Base-by-base conservation (phyloP, 768 basidiomycete species). In the Solioccasus polychromus region DNA sequence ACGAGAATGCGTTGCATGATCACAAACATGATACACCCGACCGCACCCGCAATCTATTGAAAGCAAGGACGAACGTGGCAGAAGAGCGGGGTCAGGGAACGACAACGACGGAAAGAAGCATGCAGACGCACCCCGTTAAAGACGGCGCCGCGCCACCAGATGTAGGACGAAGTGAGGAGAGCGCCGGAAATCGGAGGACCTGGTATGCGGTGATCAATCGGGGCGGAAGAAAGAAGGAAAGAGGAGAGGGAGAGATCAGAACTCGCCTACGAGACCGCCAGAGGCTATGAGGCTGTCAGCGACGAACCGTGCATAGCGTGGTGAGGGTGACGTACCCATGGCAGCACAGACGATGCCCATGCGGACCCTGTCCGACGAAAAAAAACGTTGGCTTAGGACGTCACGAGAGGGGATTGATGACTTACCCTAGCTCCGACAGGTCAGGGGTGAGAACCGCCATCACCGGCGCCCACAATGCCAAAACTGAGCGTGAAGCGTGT, bases 101-200 rank as follows among this genome's bases (percentile, higher is more conserved):
- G 7, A 31, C 28, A 28, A 28, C 8, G 12, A 12, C 28, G 14
- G 15, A 31, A 31, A 15, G 32, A 17, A 34, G 18, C 15, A n/a
- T n/a, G n/a, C n/a, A n/a, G 25, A 53, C 64, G 28, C 32, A 71
- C 65, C 45, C 78, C 80, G 23, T 74, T 68, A 53, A 81, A 84
- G 8, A 81, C 44, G 10, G 74, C 74, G 1, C 78, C 77, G 26
- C 75, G 68, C 77, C 78, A 81, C 82, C 82, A 84, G 5, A 75
- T 54, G 46, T 75, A 81, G 0, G 68, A 59, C 8, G 67, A 50
- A 0, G 78, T 73, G 7, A 84, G 71, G 22, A 83, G 62, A 4
- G 78, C 74, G 0, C 82, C 82, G 26, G 74, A 74, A 45, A 83
- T 75, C 1, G 82, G 82, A 0, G 78, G 75, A 9, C 80, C 79